phyloP scores from a whole-genome alignment of 192 early-diverging fungal genomes.

The Dissophora ornata region DNA sequence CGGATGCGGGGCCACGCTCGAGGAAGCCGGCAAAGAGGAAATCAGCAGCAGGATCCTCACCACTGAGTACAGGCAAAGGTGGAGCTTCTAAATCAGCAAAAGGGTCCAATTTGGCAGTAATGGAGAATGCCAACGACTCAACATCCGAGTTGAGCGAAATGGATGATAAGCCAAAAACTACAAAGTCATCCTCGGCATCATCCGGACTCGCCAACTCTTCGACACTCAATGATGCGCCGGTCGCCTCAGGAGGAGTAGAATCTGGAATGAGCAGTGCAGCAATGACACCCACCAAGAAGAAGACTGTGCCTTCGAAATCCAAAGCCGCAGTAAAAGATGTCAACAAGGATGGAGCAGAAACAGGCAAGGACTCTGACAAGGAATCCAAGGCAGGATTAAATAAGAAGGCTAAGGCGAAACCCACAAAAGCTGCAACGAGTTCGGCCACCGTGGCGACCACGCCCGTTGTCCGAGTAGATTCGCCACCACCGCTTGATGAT shows the following conservation, averaged over 20 bases:
- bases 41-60: conserved; percentile 20
- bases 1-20: conserved; percentile 28
- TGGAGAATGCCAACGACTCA: conserved; percentile 47
- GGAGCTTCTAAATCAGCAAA: conserved; percentile 14
- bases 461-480: conserved; percentile 32
- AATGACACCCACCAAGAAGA: conserved; percentile 31
- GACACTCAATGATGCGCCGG: background rate
- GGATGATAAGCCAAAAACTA: conserved; percentile 33
- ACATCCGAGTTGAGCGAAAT: conserved; percentile 47
- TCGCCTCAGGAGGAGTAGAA: conserved; percentile 1
- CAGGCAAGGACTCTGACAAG: conserved; percentile 44
- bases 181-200: background rate
- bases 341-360: conserved; percentile 21
- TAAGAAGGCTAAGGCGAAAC: conserved; percentile 28
- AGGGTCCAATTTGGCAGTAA: conserved; percentile 19
- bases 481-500: conserved; percentile 22
- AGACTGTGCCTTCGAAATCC: conserved; percentile 16
- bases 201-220: conserved; percentile 21
- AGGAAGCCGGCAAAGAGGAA: conserved; percentile 24
- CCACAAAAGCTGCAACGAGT: conserved; percentile 8
- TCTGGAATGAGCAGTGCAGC: background rate
- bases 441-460: conserved; percentile 11
- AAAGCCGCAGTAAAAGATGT: conserved; percentile 22
- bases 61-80: conserved; percentile 15
- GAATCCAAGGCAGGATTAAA: conserved; percentile 25